phyloP scores from a whole-genome alignment of 108 stramenopile species.

The Stephanodiscus triporus region DNA sequence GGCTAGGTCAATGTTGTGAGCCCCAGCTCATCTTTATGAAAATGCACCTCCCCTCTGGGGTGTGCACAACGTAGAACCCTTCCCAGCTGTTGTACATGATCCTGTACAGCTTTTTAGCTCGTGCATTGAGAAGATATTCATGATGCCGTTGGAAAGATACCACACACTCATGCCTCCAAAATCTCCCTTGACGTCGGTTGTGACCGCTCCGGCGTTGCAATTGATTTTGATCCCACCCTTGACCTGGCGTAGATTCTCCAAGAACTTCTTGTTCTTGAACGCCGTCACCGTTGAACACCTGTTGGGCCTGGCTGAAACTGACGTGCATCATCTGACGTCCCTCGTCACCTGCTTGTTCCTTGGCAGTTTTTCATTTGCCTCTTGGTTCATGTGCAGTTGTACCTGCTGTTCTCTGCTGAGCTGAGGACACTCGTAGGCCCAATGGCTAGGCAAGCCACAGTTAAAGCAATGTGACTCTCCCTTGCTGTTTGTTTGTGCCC shows the following conservation, averaged over 20 bases:
- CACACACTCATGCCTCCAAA: conserved; percentile 19
- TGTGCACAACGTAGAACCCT: conserved; percentile 18
- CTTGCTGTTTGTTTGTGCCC: too few relatives aligned
- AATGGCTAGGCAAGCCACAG: not conserved
- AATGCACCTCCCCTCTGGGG: conserved; percentile 2
- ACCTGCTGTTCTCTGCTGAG: not conserved
- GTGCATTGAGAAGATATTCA: conserved; percentile 28
- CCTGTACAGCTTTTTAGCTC: conserved; percentile 12
- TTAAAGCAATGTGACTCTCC: too few relatives aligned
- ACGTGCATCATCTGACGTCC: not conserved
- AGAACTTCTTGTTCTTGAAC: not conserved
- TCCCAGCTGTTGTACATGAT: conserved; percentile 20
- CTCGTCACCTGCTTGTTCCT: not conserved
- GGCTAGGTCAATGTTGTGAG: not conserved
- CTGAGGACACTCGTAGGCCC: not conserved
- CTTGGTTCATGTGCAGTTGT: not conserved
- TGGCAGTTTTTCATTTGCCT: not conserved
- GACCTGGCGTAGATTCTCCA: not conserved
- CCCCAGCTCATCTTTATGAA: conserved; percentile 6
- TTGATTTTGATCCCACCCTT: not conserved
- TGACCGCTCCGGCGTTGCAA: conserved; percentile 22
- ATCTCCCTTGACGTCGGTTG: not conserved
- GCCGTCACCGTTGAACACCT: conserved; percentile 14
- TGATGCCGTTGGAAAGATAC: conserved; percentile 15
- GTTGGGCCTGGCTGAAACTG: conserved; percentile 10